Evolutionary conservation across 2,329 filamentous ascomycete species (phyloP).

Genomic region (Neofusicoccum laricinum): DNA sequence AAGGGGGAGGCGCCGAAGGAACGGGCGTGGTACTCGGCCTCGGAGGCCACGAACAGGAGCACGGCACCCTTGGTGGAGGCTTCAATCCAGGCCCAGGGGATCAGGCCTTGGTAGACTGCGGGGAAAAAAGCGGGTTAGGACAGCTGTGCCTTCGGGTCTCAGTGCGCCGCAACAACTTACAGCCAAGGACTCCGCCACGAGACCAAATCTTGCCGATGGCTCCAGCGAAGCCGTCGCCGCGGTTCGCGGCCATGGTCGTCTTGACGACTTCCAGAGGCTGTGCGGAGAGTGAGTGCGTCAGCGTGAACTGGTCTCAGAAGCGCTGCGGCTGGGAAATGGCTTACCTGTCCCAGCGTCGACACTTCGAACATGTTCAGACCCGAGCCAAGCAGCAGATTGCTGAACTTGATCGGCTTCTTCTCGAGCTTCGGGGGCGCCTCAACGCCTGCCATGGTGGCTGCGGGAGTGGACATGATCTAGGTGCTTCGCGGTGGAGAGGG

Average conservation of each 20-base stretch:
- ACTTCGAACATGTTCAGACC: constrained; percentile 95
- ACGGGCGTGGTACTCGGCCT: constrained; percentile 93
- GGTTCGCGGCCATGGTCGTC: constrained; percentile 99
- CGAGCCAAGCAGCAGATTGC: constrained; percentile 91
- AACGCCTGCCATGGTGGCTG: constrained; percentile 43
- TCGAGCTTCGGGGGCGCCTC: constrained; percentile 64
- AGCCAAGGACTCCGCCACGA: constrained; percentile 89
- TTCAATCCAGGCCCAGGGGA: constrained; percentile 99
- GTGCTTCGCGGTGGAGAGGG: constrained; percentile 49
- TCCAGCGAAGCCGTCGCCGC: constrained; percentile 77
- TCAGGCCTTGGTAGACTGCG: constrained; percentile 97
- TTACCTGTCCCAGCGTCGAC: constrained; percentile 66
- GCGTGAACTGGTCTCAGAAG: constrained; percentile 1
- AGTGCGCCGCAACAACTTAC: constrained; percentile 58
- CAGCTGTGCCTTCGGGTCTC: background rate
- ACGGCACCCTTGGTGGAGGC: constrained; percentile 99
- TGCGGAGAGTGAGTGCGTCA: constrained; percentile 43
- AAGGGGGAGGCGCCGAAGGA: constrained; percentile 82
- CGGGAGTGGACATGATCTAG: constrained; percentile 49
- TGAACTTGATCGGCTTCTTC: constrained; percentile 99
- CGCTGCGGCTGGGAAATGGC: background rate
- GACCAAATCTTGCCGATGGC: constrained; percentile 87
- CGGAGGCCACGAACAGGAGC: constrained; percentile 96
- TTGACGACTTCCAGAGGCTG: constrained; percentile 97
- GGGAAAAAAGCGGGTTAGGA: constrained; percentile 8